These are phyloP conservation scores for Mimosa bimucronata DNA, from an alignment of 306 rosid genomes.

Conservation along the genomic window DNA sequence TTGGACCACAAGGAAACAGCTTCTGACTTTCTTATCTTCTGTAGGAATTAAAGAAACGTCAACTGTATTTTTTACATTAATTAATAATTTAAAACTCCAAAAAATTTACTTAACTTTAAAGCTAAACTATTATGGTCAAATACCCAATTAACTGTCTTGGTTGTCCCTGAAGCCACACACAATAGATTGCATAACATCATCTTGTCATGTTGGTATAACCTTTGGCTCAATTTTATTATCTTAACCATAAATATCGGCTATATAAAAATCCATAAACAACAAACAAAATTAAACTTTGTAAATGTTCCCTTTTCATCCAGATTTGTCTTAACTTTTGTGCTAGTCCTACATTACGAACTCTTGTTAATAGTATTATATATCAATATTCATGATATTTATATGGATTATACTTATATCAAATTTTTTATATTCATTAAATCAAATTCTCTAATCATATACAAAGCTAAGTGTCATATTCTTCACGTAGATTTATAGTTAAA, in stretches of 20 bases:
- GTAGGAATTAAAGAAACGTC: slow-evolving; percentile 19
- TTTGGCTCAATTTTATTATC: not conserved
- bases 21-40: slow-evolving; percentile 5
- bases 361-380: not conserved
- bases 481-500: no score
- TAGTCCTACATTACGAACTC: not conserved
- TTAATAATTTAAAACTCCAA: not conserved
- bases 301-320: not conserved
- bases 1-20: slow-evolving; percentile 35
- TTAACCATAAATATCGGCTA: not conserved
- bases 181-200: not conserved
- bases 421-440: no score
- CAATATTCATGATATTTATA: no score
- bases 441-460: no score
- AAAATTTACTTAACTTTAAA: not conserved
- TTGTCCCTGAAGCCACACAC: not conserved
- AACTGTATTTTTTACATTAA: not conserved
- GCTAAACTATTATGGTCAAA: slow-evolving; percentile 10
- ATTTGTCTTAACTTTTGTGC: not conserved
- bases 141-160: not conserved
- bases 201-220: not conserved
- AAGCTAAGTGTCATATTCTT: no score
- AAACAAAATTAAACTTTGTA: not conserved
- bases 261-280: not conserved
- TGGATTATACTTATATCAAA: no score